Evolutionary conservation across 2,329 filamentous ascomycete genomes (phyloP).

Genomic region (Gyromitra esculenta): DNA sequence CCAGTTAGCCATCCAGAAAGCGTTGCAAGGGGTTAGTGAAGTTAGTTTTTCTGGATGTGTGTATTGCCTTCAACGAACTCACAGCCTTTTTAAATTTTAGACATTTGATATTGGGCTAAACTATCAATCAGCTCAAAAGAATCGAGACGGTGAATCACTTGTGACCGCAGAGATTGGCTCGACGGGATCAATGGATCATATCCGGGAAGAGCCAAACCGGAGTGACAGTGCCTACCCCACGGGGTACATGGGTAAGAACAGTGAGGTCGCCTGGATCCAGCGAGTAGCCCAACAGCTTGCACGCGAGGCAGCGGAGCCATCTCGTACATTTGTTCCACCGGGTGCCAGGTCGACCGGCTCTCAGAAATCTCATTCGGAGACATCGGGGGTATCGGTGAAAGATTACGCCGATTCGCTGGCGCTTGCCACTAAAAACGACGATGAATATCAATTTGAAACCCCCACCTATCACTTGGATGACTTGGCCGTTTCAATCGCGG

Average conservation of each 20-base stretch:
- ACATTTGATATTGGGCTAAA: conserved; percentile 30
- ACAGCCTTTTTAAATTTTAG: conserved; percentile 22
- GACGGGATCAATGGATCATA: conserved; percentile 54
- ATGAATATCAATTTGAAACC: conserved; percentile 54
- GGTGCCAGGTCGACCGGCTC: conserved; percentile 27
- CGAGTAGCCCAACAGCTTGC: conserved; percentile 52
- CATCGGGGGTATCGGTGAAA: conserved; percentile 34
- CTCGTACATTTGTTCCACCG: conserved; percentile 1
- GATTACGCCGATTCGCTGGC: conserved; percentile 37
- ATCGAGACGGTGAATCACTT: conserved; percentile 53
- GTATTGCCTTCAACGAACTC: conserved; percentile 41
- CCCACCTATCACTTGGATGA: conserved; percentile 57
- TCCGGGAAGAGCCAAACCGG: conserved; percentile 50
- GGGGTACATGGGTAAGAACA: conserved; percentile 55
- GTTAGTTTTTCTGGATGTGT: conserved; percentile 34
- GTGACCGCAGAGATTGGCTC: conserved; percentile 54
- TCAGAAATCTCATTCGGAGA: conserved; percentile 40
- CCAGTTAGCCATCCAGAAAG: conserved; percentile 55
- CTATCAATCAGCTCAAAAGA: conserved; percentile 27
- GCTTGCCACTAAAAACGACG: conserved; percentile 41
- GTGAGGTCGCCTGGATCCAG: conserved; percentile 54
- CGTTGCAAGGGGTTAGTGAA: conserved; percentile 53
- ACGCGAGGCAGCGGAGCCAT: conserved; percentile 40
- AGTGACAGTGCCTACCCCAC: conserved; percentile 50
- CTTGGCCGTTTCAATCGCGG: conserved; percentile 54